Evolutionary conservation across 179 eudicot species (phyloP).

Genomic region (Beta corolliflora): DNA sequence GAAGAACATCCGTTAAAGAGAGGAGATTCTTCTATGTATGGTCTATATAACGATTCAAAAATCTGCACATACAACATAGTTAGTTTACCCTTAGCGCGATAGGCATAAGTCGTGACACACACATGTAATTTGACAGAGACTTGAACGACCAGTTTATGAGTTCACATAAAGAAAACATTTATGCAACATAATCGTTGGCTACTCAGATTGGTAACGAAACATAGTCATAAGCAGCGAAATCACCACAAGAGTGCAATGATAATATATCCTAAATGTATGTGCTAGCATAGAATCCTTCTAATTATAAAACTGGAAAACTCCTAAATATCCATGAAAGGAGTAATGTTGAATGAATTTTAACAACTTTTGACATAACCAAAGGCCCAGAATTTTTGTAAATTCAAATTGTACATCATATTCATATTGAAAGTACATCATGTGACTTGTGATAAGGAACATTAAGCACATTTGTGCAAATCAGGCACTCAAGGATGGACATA

Average conservation of each 20-base stretch:
- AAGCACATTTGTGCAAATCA: not conserved
- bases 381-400: not conserved
- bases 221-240: not conserved
- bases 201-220: not conserved
- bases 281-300: not conserved
- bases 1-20: slow-evolving; percentile 80
- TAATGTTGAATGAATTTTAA: not conserved
- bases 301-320: too few relatives aligned
- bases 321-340: not conserved
- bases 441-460: not conserved
- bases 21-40: slow-evolving; percentile 58
- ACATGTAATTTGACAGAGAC: not conserved
- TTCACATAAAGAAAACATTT: not conserved
- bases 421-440: not conserved
- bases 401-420: not conserved
- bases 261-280: too few relatives aligned
- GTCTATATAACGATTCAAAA: slow-evolving; percentile 61
- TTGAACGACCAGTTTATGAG: not conserved
- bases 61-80: slow-evolving; percentile 51
- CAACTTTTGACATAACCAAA: not conserved
- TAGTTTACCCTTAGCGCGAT: not conserved
- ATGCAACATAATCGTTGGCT: too few relatives aligned
- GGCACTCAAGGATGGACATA: not conserved
- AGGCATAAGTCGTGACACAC: too few relatives aligned
- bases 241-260: not conserved